Evolutionary conservation across 2,329 filamentous ascomycete species (phyloP).

Genomic region (Cercospora zeina): DNA sequence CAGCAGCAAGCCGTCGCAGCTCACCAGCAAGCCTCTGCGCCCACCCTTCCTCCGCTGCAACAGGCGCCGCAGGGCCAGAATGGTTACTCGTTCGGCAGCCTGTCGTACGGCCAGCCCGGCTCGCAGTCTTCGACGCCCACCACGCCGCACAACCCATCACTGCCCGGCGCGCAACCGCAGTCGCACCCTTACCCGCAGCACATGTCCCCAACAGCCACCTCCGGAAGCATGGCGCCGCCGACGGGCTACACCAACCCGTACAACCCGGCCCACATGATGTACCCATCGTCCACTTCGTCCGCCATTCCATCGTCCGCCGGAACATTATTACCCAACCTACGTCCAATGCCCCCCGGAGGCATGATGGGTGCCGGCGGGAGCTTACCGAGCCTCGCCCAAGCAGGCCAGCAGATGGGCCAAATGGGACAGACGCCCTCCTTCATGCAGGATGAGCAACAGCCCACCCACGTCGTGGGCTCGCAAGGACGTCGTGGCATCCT

Average conservation of each 20-base stretch:
- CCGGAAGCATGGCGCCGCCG: conserved; percentile 42
- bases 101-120: conserved; percentile 39
- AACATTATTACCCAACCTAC: conserved; percentile 43
- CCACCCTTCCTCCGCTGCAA: conserved; percentile 43
- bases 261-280: conserved; percentile 37
- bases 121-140: conserved; percentile 40
- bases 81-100: conserved; percentile 39
- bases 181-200: conserved; percentile 15
- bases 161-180: conserved; percentile 32
- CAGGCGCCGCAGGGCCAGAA: conserved; percentile 33
- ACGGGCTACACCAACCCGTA: conserved; percentile 36
- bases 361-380: conserved; percentile 38
- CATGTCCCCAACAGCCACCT: conserved; percentile 30
- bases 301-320: conserved; percentile 33
- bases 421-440: conserved; percentile 40
- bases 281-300: conserved; percentile 39
- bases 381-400: conserved; percentile 41
- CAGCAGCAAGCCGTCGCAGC: conserved; percentile 27
- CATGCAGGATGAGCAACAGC: conserved; percentile 50
- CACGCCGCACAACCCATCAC: conserved; percentile 40
- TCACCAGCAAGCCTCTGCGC: conserved; percentile 30
- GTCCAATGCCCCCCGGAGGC: conserved; percentile 46
- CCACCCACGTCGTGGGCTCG: conserved; percentile 90
- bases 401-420: conserved; percentile 34
- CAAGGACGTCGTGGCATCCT: conserved; percentile 90